Evolutionary conservation across 1,139 yeast species (phyloP).

Genomic region (Fermentozyma sake): DNA sequence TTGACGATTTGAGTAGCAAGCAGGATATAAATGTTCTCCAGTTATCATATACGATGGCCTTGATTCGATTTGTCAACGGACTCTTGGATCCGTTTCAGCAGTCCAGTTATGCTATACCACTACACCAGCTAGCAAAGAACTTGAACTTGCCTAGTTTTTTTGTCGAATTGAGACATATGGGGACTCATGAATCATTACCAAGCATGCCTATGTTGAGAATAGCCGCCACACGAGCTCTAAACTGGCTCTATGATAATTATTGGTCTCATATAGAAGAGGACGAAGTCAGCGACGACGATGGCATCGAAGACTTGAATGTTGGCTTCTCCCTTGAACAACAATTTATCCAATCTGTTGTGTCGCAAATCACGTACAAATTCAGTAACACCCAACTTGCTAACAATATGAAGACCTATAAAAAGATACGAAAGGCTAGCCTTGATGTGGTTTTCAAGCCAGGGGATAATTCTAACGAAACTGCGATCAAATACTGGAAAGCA

Average conservation of each 20-base stretch:
- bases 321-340: background rate
- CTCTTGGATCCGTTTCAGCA: slow-evolving; percentile 83
- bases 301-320: slow-evolving; percentile 1
- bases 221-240: slow-evolving; percentile 56
- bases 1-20: slow-evolving; percentile 15
- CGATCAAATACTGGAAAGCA: slow-evolving; percentile 37
- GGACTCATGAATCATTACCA: slow-evolving; percentile 87
- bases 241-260: slow-evolving; percentile 72
- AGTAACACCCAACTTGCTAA: slow-evolving; percentile 4
- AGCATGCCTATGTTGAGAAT: slow-evolving; percentile 60
- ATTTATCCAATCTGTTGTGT: background rate
- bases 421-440: slow-evolving; percentile 44
- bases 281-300: slow-evolving; percentile 18
- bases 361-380: slow-evolving; percentile 3
- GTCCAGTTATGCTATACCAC: slow-evolving; percentile 71
- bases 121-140: slow-evolving; percentile 67
- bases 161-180: slow-evolving; percentile 86
- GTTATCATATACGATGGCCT: slow-evolving; percentile 66
- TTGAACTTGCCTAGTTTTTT: slow-evolving; percentile 73
- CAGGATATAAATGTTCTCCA: slow-evolving; percentile 31
- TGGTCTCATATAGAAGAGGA: slow-evolving; percentile 52
- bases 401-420: slow-evolving; percentile 28
- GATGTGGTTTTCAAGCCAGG: slow-evolving; percentile 24
- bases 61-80: slow-evolving; percentile 89
- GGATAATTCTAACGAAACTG: slow-evolving; percentile 36